These are phyloP conservation scores for Citrullus amarus DNA, from an alignment of 306 rosid species.

Conservation along the genomic window DNA sequence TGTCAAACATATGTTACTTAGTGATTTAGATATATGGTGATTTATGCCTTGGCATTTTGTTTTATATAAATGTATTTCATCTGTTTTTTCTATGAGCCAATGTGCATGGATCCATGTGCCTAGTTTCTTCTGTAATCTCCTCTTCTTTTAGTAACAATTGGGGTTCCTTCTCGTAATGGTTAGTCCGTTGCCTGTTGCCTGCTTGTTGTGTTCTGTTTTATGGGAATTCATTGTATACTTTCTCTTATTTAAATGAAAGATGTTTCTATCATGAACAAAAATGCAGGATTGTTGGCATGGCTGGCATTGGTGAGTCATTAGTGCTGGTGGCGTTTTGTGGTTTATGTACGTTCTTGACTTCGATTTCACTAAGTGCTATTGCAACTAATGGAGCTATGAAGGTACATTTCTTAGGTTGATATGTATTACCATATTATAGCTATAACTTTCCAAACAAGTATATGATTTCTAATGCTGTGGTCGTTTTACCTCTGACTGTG, in stretches of 20 bases:
- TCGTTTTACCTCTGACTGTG: background rate
- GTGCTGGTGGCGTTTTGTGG: slow-evolving; percentile 78
- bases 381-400: slow-evolving; percentile 99
- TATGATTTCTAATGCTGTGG: background rate
- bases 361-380: slow-evolving; percentile 92
- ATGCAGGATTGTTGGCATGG: slow-evolving; percentile 99
- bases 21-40: background rate
- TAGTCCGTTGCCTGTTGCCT: background rate
- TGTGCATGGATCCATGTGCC: background rate
- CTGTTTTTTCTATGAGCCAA: background rate
- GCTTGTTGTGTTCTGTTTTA: background rate
- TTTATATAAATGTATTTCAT: background rate
- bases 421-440: background rate
- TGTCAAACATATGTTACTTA: background rate
- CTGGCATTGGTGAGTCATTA: slow-evolving; percentile 72
- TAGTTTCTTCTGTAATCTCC: background rate
- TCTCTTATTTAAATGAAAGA: background rate
- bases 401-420: slow-evolving; percentile 31
- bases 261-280: slow-evolving; percentile 8
- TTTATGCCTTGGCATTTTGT: background rate
- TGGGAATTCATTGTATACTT: background rate
- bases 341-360: slow-evolving; percentile 81
- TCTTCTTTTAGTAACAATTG: background rate
- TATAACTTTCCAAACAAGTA: background rate
- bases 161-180: background rate